Percentiles rank a stretch among this genome's conserved stretches.
Evolutionary conservation across 768 basidiomycete species (phyloP).

Genomic region (Suillus subalutaceus): DNA sequence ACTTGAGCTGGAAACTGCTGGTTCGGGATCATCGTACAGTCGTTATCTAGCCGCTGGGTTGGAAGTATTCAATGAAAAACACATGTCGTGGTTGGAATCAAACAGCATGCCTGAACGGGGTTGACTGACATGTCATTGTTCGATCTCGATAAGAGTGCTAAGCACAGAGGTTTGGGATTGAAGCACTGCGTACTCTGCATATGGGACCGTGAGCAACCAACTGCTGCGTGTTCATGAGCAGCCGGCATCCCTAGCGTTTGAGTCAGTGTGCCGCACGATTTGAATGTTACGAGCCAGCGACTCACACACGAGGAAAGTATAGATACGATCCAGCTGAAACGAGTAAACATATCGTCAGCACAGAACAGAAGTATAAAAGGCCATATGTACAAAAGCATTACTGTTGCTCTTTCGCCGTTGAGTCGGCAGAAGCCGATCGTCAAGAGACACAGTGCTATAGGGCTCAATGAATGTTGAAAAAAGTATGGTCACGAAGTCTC

Average conservation of each 20-base stretch:
- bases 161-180: background rate
- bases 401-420: background rate
- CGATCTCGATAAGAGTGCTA: background rate
- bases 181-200: background rate
- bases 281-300: background rate
- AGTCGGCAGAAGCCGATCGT: background rate
- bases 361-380: background rate
- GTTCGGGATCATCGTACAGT: background rate
- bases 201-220: background rate
- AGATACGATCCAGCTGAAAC: background rate
- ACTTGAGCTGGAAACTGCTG: background rate
- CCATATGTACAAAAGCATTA: background rate
- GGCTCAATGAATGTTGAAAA: background rate
- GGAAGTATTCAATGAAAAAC: background rate
- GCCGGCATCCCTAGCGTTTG: background rate
- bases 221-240: background rate
- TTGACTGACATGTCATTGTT: background rate
- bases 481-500: background rate
- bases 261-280: background rate
- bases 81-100: background rate
- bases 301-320: background rate
- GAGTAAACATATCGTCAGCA: background rate
- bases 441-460: background rate
- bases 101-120: background rate
- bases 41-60: background rate